Base-by-base conservation (phyloP, 179 eudicot species). In the Beta macrorhiza region DNA sequence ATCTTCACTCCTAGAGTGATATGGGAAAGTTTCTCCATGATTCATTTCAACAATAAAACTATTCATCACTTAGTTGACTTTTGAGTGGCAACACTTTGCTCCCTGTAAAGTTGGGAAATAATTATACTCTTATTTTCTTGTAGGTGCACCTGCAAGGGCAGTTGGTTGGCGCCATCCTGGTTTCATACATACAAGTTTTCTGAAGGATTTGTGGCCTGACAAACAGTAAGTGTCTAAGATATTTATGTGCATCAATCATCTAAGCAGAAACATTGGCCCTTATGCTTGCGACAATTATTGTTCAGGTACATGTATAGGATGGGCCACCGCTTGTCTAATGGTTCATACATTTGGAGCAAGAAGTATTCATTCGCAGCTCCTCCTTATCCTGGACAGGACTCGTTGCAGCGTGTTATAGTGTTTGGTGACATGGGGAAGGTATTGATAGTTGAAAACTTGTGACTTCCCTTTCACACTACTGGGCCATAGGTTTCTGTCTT, bases 351-450 rank as follows among this genome's bases (percentile, higher is more conserved):
- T 17, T 92, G 97, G 97, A 90, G 93, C 87, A 92, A 90, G 84
- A 62, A 22, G 14, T 91, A 93, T 80, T 82, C 89, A 19, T 92
- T 93, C 79, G 88, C 81, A 84, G 87, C 97, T 69, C 89, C 98
- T 65, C 98, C 98, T 20, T 92, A 82, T 81, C 98, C 91, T n/a
- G 98, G 98, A 45, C 94, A 93, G 67, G 91, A 91, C 76, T 91
- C 98, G 7, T 73, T 91, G 76, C 98, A 93, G 76, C 91, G 90
- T 10, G 89, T 93, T 61, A 82, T 93, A 76, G 88, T 93, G 74
- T 92, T 93, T 83, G 98, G 98, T 7, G 98, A 93, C 88, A 92
- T 92, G 96, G 98, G 98, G 22, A 93, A 93, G 98, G 96, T 93
- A 79, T 77, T 59, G 13, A 32, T 71, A 71, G 25, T 70, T 68